phyloP scores from a whole-genome alignment of 331 rosid genomes.

The Malus hybrid region DNA sequence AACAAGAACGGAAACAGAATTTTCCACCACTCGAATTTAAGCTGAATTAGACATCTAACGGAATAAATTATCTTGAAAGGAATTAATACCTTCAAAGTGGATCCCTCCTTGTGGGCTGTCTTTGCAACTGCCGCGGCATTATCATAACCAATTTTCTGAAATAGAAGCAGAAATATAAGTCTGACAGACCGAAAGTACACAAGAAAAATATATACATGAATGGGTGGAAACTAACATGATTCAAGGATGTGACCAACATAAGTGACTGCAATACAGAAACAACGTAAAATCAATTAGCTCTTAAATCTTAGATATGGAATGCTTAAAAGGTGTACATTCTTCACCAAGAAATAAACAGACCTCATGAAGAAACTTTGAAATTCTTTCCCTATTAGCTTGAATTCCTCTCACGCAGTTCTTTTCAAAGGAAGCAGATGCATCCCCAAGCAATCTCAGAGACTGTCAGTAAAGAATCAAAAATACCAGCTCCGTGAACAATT shows the following conservation, averaged over 20 bases:
- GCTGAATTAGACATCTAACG: neutral
- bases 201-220: neutral
- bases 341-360: constrained; percentile 34
- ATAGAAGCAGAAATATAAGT: constrained; percentile 2
- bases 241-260: constrained; percentile 93
- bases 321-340: neutral
- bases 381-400: constrained; percentile 89
- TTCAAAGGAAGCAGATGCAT: constrained; percentile 88
- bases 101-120: constrained; percentile 94
- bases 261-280: constrained; percentile 59
- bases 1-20: neutral
- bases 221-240: constrained; percentile 62
- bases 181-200: constrained; percentile 8
- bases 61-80: neutral
- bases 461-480: constrained; percentile 20
- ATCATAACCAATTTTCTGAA: constrained; percentile 98
- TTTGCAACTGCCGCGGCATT: constrained; percentile 99
- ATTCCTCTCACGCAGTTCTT: constrained; percentile 90
- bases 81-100: constrained; percentile 71
- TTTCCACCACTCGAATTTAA: neutral
- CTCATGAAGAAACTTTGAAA: constrained; percentile 81
- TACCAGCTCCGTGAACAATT: neutral
- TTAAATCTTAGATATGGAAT: constrained; percentile 10
- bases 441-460: constrained; percentile 94
- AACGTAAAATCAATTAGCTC: constrained; percentile 21